Evolutionary conservation across 225 moss, liverwort and hornwort species (phyloP), one percentile per base, ranked within the genome.

Genomic region (Physcomitrium patens): DNA sequence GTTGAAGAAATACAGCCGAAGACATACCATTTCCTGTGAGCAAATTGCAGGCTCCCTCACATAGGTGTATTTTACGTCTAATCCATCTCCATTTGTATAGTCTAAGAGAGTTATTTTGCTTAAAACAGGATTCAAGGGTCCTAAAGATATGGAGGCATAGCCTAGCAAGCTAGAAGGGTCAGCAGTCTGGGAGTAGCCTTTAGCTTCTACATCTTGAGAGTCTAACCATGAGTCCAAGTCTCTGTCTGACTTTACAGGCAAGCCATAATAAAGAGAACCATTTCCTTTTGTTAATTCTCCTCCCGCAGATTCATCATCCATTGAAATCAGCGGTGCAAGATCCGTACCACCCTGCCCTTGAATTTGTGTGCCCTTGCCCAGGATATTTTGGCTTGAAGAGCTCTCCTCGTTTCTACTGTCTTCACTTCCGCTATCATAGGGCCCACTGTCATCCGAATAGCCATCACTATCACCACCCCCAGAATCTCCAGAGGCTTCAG

Each of bases 201-300:
- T 82, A 65, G 53, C 55, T 65, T 56, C 69, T 61, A 73, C 67
- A 62, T 88, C 88, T 18, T 91, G 75, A 78, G 94, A 78, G 54
- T 89, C 93, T 73, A 97, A 84, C 97, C 97, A 97, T 46, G 87
- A 89, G 51, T 97, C 87, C 55, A 96, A 84, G 62, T 92, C 86
- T 68, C 61, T 85, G 68, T 78, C 65, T 26, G 87, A 82, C 16
- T 84, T 79, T 42, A 85, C 75, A 14, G 86, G 84, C 46, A 88
- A 68, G 59, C 50, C 85, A 37, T 42, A 71, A 41, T 68, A 84
- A 24, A 63, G 60, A 24, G 72, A 66, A 8, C 59, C 76, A 58
- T 81, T 81, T 46, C 22, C 59, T 50, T 46, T 70, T 22, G 65
- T 53, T 60, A 22, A 45, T 19, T 72, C 46, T 42, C 69, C 71